Evolutionary conservation across 768 basidiomycete species (phyloP).

Genomic region (Favolaschia claudopus): DNA sequence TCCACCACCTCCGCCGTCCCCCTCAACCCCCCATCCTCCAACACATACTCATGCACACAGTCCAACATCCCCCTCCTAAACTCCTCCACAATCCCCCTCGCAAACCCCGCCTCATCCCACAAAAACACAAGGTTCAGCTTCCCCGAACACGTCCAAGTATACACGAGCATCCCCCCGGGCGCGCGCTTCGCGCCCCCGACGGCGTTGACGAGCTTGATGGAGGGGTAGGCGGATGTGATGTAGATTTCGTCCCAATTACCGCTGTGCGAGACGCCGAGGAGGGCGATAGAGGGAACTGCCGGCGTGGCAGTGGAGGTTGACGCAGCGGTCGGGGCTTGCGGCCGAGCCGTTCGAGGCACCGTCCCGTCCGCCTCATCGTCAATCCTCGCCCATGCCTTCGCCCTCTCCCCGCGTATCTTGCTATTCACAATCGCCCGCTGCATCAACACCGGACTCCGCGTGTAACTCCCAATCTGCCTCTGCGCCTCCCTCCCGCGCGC

Average conservation of each 20-base stretch:
- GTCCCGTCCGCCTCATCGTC: conserved; percentile 53
- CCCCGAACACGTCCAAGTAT: neutral
- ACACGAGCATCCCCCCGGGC: conserved; percentile 13
- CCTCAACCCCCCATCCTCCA: conserved; percentile 6
- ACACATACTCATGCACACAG: conserved; percentile 13
- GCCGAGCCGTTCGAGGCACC: neutral
- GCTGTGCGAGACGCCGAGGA: conserved; percentile 15
- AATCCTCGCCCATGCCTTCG: conserved; percentile 50
- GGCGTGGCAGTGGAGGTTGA: neutral
- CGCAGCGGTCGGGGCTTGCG: neutral
- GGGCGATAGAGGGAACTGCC: conserved; percentile 1
- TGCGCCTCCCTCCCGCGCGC: conserved; percentile 20
- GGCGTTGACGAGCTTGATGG: conserved; percentile 5
- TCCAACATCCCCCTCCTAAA: conserved; percentile 15
- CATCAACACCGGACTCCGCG: conserved; percentile 22
- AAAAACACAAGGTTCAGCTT: conserved; percentile 1
- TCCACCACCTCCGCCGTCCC: conserved; percentile 10
- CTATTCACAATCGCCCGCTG: conserved; percentile 17
- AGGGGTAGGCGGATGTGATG: conserved; percentile 2
- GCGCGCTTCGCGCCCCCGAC: conserved; percentile 11
- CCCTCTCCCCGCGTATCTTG: conserved; percentile 18
- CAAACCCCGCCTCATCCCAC: conserved; percentile 17
- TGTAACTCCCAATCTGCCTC: conserved; percentile 19
- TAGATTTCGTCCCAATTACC: conserved; percentile 10
- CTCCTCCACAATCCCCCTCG: conserved; percentile 10